phyloP scores from a whole-genome alignment of 345 rosid species.

The Eucalyptus tenuipes region DNA sequence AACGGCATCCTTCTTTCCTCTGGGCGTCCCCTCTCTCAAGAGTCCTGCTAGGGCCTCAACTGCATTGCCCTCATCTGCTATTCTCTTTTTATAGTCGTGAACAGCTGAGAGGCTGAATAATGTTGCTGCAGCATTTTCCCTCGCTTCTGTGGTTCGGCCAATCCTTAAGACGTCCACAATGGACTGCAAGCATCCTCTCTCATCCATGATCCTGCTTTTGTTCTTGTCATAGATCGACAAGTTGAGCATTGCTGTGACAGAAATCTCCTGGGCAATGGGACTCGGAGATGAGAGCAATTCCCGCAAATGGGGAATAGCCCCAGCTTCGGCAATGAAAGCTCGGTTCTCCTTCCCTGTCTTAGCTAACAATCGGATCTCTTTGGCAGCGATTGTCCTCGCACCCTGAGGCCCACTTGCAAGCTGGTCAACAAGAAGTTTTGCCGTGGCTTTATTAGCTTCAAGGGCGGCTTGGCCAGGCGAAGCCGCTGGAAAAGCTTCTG shows the following conservation, averaged over 20 bases:
- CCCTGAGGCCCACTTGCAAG: slow-evolving; percentile 51
- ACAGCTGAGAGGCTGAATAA: slow-evolving; percentile 86
- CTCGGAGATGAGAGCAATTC: slow-evolving; percentile 46
- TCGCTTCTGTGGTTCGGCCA: slow-evolving; percentile 71
- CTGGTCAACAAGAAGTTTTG: slow-evolving; percentile 52
- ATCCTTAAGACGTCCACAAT: slow-evolving; percentile 58
- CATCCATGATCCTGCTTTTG: slow-evolving; percentile 74
- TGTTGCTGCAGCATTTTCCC: slow-evolving; percentile 95
- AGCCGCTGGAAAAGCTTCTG: slow-evolving; percentile 41
- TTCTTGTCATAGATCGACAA: slow-evolving; percentile 82
- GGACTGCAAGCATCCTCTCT: slow-evolving; percentile 59
- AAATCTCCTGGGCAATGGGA: slow-evolving; percentile 76
- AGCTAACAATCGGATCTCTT: slow-evolving; percentile 74
- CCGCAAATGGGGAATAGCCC: slow-evolving; percentile 69
- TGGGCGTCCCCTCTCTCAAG: slow-evolving; percentile 58
- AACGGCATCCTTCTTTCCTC: slow-evolving; percentile 94
- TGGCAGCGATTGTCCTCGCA: slow-evolving; percentile 62
- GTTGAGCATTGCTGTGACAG: slow-evolving; percentile 87
- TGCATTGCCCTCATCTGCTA: slow-evolving; percentile 52
- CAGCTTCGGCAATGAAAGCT: slow-evolving; percentile 75
- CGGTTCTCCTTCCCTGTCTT: slow-evolving; percentile 91
- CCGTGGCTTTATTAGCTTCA: slow-evolving; percentile 74
- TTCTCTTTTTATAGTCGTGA: slow-evolving; percentile 85
- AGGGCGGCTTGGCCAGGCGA: slow-evolving; percentile 65
- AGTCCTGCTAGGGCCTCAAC: slow-evolving; percentile 65